Conservation (phyloP, 1,284 basidiomycete genomes). For the Melampsora americana region DNA sequence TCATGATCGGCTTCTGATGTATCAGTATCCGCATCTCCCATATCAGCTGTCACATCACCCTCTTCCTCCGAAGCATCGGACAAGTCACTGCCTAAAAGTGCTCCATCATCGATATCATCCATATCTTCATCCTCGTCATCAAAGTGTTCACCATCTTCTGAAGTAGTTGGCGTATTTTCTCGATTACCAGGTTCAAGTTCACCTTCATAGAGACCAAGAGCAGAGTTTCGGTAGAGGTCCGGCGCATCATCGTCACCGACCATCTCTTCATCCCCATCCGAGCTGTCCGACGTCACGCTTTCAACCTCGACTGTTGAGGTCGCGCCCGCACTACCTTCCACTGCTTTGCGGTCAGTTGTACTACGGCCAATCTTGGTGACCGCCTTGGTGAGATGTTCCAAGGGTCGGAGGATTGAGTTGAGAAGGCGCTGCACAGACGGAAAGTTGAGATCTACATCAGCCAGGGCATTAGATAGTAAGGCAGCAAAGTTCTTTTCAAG, state of each 20-base stretch:
- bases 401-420: slow-evolving; percentile 76
- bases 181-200: slow-evolving; percentile 50
- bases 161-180: slow-evolving; percentile 24
- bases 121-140: slow-evolving; percentile 42
- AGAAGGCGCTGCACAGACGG: slow-evolving; percentile 83
- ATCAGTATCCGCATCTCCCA: slow-evolving; percentile 52
- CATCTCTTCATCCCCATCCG: slow-evolving; percentile 40
- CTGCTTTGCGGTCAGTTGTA: slow-evolving; percentile 67
- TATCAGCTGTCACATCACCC: slow-evolving; percentile 65
- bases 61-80: slow-evolving; percentile 60
- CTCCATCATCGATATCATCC: slow-evolving; percentile 42
- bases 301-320: slow-evolving; percentile 57
- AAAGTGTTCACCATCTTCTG: slow-evolving; percentile 40
- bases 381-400: slow-evolving; percentile 90
- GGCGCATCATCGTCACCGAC: slow-evolving; percentile 72
- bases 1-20: slow-evolving; percentile 50
- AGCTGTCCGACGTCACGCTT: slow-evolving; percentile 56
- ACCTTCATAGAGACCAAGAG: slow-evolving; percentile 79
- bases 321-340: slow-evolving; percentile 47
- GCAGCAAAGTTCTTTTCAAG: slow-evolving; percentile 95
- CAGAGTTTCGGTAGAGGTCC: slow-evolving; percentile 93
- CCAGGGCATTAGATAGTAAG: slow-evolving; percentile 78
- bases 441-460: slow-evolving; percentile 93
- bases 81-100: slow-evolving; percentile 30
- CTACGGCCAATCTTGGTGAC: slow-evolving; percentile 94